Base-by-base conservation (phyloP, 1,284 basidiomycete genomes). In the Ustilago esculenta region DNA sequence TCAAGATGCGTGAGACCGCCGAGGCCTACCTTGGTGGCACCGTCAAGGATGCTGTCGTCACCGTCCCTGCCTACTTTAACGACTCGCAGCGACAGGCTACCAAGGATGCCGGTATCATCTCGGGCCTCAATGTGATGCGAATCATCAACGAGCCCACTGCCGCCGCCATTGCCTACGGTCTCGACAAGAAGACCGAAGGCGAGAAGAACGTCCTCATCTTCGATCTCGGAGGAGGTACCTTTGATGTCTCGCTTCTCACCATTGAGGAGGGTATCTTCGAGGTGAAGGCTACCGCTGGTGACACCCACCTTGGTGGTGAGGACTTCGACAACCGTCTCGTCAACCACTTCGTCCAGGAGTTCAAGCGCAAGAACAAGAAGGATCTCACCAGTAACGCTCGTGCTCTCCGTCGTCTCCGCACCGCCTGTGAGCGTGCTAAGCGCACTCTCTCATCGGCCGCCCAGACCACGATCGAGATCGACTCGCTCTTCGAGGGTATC, bases 221-320 rank as follows among this genome's bases (percentile, higher is more conserved):
- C 86, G 95, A 98, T 87, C 88, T 98, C 47, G 95, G 94, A 74
- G 95, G 95, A 87, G 94, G 94, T 87, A 98, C 94, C 42, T 98
- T 98, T 84, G 95, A 98, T 90, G 95, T 98, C 29, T 98, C 94
- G 30, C 91, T 98, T 66, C 85, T 98, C 75, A 94, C 94, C 68
- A 97, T 98, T 69, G 93, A 97, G 84, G 94, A 96, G 85, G 94
- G 94, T 84, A 94, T 98, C 84, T 98, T 98, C 86, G 94, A 96
- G 85, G 94, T 98, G 84, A 95, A 96, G 87, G 93, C 95, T 66
- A 98, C 94, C 69, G 94, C 95, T 66, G 95, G 94, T 88, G 95
- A 98, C 86, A 98, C 94, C 66, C 94, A 98, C 85, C 87, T 98
- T 83, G 94, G 94, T 86, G 94, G 95, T 86, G 94, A 98, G 85